These are phyloP conservation scores for Ganoderma meredithae DNA, from an alignment of 1,284 basidiomycete genomes.

Conservation along the genomic window DNA sequence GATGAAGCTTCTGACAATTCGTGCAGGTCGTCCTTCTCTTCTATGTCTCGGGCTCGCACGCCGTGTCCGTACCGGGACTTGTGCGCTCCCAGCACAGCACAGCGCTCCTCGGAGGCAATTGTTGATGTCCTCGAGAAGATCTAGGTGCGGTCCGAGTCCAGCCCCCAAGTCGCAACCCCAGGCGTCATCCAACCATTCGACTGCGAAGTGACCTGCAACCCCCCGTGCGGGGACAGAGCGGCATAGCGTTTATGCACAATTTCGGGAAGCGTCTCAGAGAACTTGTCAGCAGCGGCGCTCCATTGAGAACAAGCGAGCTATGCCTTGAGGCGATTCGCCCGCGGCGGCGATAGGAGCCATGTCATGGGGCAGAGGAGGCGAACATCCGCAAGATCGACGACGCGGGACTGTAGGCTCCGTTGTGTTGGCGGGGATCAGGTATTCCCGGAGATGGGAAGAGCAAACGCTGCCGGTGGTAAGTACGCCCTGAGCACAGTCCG, in stretches of 20 bases:
- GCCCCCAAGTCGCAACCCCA: background rate
- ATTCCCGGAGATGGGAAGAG: background rate
- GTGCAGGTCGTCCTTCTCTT: background rate
- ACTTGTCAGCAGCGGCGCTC: background rate
- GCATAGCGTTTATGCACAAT: background rate
- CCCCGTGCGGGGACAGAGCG: background rate
- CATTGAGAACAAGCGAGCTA: background rate
- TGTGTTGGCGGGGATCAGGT: background rate
- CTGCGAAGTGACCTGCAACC: background rate
- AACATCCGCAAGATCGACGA: background rate
- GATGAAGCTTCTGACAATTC: background rate
- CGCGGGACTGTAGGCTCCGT: background rate
- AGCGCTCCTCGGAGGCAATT: background rate
- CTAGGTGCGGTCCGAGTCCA: background rate
- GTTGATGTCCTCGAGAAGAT: background rate
- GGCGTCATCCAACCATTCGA: background rate
- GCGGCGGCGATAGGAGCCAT: background rate
- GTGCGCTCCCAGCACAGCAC: background rate
- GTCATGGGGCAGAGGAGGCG: background rate
- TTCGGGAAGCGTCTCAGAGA: background rate
- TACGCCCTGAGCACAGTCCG: background rate
- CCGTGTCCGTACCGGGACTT: background rate
- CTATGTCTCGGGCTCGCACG: background rate
- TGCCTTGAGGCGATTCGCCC: background rate
- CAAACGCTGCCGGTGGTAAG: slow-evolving; percentile 1